Evolutionary conservation across 495 filamentous ascomycete genomes (phyloP).

Genomic region (Aspergillus carlsbadensis): DNA sequence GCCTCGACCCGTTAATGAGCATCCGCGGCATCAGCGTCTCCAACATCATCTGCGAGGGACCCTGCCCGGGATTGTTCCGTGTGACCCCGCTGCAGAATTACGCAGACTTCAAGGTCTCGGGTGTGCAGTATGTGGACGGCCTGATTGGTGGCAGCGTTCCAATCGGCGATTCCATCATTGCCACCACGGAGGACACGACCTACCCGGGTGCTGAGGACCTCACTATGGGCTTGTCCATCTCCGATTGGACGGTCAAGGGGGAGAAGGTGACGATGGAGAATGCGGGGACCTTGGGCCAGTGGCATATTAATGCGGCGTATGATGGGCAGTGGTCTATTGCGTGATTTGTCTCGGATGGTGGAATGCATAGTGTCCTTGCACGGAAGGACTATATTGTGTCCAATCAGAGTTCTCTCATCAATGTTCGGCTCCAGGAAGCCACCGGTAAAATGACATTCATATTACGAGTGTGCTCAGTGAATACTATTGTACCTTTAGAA

Average conservation of each 20-base stretch:
- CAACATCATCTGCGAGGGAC: constrained; percentile 6
- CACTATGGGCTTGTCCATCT: constrained; percentile 1
- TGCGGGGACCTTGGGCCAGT: constrained; percentile 2
- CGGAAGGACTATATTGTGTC: too few relatives aligned
- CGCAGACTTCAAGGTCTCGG: constrained; percentile 4
- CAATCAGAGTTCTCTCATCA: too few relatives aligned
- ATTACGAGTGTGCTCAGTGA: too few relatives aligned
- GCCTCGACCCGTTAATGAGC: not conserved
- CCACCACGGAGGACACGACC: constrained; percentile 1
- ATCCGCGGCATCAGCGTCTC: constrained; percentile 2
- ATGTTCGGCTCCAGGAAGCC: too few relatives aligned
- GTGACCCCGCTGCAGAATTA: constrained; percentile 9
- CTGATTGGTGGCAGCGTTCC: constrained; percentile 6
- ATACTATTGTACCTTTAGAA: too few relatives aligned
- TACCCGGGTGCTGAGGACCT: constrained; percentile 8
- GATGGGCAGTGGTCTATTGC: constrained; percentile 9
- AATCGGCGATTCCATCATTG: constrained; percentile 7
- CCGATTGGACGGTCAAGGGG: constrained; percentile 6
- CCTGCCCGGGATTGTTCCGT: constrained; percentile 1
- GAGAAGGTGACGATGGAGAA: constrained; percentile 9
- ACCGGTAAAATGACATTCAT: too few relatives aligned
- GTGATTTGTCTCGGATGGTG: not conserved
- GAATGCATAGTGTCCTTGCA: not conserved
- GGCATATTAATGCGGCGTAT: constrained; percentile 2
- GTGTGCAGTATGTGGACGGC: not conserved